Evolutionary conservation across 768 basidiomycete genomes (phyloP), one percentile per base, ranked within the genome.

Genomic region (Serendipita vermifera): DNA sequence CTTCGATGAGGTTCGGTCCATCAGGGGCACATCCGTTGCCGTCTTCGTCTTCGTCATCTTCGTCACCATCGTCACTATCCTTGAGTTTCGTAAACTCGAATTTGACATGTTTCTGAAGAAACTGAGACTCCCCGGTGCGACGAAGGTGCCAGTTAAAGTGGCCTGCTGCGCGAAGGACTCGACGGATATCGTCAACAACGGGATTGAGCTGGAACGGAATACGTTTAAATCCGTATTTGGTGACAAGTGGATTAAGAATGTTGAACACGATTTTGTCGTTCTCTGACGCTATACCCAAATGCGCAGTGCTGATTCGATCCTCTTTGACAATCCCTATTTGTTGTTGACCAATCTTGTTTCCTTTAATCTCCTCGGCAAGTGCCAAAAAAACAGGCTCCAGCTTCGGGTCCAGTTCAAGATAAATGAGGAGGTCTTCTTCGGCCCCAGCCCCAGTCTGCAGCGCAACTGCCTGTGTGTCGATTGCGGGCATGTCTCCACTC

Each of bases 401-500:
- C 5, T 13, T 38, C 17, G 5, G 32, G 9, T 36, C 22, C 36
- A 17, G 22, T 33, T 40, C 13, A 54, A 43, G 11, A 43, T 11
- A 24, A 9, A 43, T 9, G 9, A 13, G 41, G 41, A 43, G 41
- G 26, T 43, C 41, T 26, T 43, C 41, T 43, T 43, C 22, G 26
- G 14, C 22, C 13, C 41, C 41, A 1, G 63, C 6, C 75, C 75
- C 35, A 68, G 66, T 55, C 65, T 66, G n/a, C 70, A 60, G 7
- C 69, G 62, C 54, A 69, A 63, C n/a, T 62, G 64, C 6, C 69
- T n/a, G n/a, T n/a, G n/a, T n/a, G n/a, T n/a, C n/a, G n/a, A n/a
- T n/a, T n/a, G n/a, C n/a, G n/a, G n/a, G n/a, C n/a, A 71, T 61
- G 77, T 75, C 62, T 82, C 81, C 81, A 79, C 74, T 9, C 68